Evolutionary conservation across 108 stramenopile genomes (phyloP), one percentile per base, ranked within the genome.

Genomic region (Nannochloropsis gaditana): DNA sequence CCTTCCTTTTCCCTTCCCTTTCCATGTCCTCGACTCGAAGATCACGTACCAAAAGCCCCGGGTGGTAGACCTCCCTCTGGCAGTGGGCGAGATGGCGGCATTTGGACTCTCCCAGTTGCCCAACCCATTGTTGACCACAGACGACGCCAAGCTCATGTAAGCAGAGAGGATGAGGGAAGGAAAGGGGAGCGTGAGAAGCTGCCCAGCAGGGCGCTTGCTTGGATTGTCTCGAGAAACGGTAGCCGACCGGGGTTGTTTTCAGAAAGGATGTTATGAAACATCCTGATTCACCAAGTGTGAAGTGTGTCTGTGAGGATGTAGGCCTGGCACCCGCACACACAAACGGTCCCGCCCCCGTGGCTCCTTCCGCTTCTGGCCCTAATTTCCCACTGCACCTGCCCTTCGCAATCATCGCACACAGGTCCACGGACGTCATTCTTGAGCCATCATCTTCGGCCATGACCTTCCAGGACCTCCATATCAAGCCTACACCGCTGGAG

Each of bases 391-490:
- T 0, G 31, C 31, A 31, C 31, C 31, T 31, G 31, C 31, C 31
- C 31, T 31, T 31, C 31, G 31, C 31, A 31, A 31, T 31, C 31
- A 31, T 31, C 31, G 31, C 31, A 31, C 31, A 11, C 15, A 50
- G 47, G 47, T 50, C 47, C 47, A 50, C 47, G 47, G 47, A 50
- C 47, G 47, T 50, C 47, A 50, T 50, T 15, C 47, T 50, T 50
- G 47, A 50, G 47, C 47, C 47, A 15, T 50, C 47, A 11, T 50
- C 47, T 10, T 11, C 10, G 15, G 47, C 47, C 11, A 50, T 50
- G 47, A 50, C 47, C 47, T 50, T 50, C 15, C 10, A 50, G 15
- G 47, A 50, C 47, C 47, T 50, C 47, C 11, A 50, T 15, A 50
- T 50, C 15, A 50, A 50, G 47, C 47, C 47, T 1, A 50, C 47